Percentiles rank a stretch among this genome's conserved stretches.
phyloP scores from a whole-genome alignment of 2,329 filamentous ascomycete genomes.

The Colletotrichum sp. region DNA sequence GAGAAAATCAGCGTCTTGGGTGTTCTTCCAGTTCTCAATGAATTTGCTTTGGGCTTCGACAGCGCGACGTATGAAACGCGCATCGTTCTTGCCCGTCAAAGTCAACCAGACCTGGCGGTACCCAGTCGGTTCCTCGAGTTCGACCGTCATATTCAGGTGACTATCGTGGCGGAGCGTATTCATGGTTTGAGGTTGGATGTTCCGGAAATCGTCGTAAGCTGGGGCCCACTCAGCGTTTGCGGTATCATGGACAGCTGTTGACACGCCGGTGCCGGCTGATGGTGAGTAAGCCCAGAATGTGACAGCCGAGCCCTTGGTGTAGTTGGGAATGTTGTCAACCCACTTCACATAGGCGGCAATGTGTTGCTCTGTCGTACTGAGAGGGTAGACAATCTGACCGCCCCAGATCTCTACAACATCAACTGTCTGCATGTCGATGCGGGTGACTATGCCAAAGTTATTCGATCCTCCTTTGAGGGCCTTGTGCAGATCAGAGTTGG shows the following conservation, averaged over 20 bases:
- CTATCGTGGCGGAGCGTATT: not conserved
- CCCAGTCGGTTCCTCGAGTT: slow-evolving; percentile 1
- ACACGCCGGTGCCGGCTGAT: not conserved
- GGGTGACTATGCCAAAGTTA: slow-evolving; percentile 50
- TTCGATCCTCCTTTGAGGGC: slow-evolving; percentile 52
- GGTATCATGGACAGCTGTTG: not conserved
- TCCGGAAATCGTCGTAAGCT: not conserved
- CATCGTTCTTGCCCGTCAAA: not conserved
- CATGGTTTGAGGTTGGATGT: not conserved
- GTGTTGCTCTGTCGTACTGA: not conserved
- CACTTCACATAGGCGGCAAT: not conserved
- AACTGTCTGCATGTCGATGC: slow-evolving; percentile 27
- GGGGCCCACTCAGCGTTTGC: not conserved
- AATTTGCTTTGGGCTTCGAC: not conserved
- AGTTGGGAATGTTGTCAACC: slow-evolving; percentile 3
- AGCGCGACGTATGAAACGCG: not conserved
- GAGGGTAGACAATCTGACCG: not conserved
- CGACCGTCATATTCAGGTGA: slow-evolving; percentile 8
- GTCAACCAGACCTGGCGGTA: not conserved
- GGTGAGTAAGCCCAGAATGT: not conserved
- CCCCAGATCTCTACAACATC: slow-evolving; percentile 1
- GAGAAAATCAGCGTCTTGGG: not conserved
- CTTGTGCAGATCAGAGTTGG: slow-evolving; percentile 48
- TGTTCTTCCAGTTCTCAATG: not conserved
- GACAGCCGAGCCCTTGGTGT: slow-evolving; percentile 8